Conservation (phyloP, 2,329 filamentous ascomycete species). For the Botrytis hyacinthi region DNA sequence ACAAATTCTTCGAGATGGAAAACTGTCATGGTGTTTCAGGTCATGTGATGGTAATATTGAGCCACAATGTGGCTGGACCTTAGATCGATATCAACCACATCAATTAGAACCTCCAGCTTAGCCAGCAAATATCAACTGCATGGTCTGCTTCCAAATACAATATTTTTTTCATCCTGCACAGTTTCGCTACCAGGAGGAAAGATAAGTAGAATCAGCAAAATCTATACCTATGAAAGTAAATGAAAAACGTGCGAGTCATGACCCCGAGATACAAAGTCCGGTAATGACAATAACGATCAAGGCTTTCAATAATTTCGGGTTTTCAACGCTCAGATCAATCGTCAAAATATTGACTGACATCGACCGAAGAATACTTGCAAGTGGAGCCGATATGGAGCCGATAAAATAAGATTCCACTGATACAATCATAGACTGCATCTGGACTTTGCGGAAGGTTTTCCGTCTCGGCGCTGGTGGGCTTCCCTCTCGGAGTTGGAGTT, state of each 20-base stretch:
- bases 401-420: neutral
- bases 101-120: neutral
- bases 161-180: neutral
- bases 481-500: neutral
- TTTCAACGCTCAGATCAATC: neutral
- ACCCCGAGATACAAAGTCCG: neutral
- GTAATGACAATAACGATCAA: neutral
- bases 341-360: neutral
- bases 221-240: neutral
- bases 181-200: neutral
- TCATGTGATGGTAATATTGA: neutral
- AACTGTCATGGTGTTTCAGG: too few species aligned
- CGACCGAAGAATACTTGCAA: neutral
- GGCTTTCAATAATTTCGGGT: neutral
- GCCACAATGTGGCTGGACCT: neutral
- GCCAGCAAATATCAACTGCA: neutral
- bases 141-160: neutral
- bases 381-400: neutral
- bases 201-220: neutral
- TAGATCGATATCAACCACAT: neutral
- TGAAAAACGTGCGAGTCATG: neutral
- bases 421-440: neutral
- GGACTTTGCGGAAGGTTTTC: neutral
- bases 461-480: neutral
- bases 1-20: neutral